These are phyloP conservation scores for Chernovozyma sophiae-reginae DNA, from an alignment of 1,139 yeast genomes.

Conservation along the genomic window DNA sequence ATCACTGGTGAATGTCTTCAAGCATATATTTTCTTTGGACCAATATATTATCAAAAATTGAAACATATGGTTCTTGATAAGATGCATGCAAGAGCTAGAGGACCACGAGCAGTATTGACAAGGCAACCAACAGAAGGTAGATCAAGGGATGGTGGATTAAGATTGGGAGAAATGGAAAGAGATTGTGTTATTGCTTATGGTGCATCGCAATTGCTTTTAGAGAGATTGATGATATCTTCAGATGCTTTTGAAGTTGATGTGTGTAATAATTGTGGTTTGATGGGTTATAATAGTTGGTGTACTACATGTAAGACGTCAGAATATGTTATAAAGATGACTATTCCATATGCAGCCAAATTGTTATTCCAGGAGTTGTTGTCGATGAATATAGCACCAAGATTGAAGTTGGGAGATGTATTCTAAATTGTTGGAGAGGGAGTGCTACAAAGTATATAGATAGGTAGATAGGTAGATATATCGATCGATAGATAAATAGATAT, in stretches of 20 bases:
- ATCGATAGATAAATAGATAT: too few relatives aligned
- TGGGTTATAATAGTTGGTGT: slow-evolving; percentile 99
- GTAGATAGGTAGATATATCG: too few relatives aligned
- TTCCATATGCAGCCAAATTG: slow-evolving; percentile 96
- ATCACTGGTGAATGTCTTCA: slow-evolving; percentile 96
- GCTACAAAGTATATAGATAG: too few relatives aligned
- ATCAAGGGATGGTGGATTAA: slow-evolving; percentile 97
- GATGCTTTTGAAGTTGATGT: slow-evolving; percentile 98
- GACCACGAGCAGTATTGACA: slow-evolving; percentile 96
- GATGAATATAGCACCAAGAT: slow-evolving; percentile 96
- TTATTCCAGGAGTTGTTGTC: slow-evolving; percentile 93
- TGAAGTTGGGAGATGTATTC: slow-evolving; percentile 84
- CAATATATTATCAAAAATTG: slow-evolving; percentile 94
- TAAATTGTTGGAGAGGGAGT: too few relatives aligned
- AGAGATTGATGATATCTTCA: slow-evolving; percentile 92
- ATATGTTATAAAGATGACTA: slow-evolving; percentile 85
- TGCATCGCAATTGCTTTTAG: slow-evolving; percentile 90
- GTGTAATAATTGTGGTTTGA: slow-evolving; percentile 92
- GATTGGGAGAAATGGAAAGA: slow-evolving; percentile 99
- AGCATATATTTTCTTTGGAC: slow-evolving; percentile 97
- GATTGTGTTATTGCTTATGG: slow-evolving; percentile 99
- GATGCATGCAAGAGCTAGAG: slow-evolving; percentile 99
- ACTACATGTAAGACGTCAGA: slow-evolving; percentile 90
- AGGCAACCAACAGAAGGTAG: slow-evolving; percentile 99
- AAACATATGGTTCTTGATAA: slow-evolving; percentile 99